Evolutionary conservation across 2,329 filamentous ascomycete species (phyloP).

Genomic region (Apiospora kogelbergensis): DNA sequence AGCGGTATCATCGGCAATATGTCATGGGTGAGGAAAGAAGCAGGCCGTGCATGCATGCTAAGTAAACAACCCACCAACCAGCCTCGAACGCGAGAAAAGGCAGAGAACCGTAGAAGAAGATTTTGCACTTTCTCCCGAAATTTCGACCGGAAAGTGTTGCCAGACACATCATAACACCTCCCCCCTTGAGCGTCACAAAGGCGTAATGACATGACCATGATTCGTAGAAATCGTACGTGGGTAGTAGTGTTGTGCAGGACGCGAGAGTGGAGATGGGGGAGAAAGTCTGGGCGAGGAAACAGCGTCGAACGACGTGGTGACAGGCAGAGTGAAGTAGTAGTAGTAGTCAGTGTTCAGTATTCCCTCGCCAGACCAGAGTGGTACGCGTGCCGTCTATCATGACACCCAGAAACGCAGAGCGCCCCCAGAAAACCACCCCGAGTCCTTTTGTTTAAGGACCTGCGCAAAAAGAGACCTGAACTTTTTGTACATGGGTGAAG

Average conservation of each 20-base stretch:
- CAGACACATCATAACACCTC: not conserved
- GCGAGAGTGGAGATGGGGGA: not conserved
- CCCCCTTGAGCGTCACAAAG: not conserved
- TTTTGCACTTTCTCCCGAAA: not conserved
- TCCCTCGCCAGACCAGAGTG: constrained; percentile 4
- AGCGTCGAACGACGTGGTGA: not conserved
- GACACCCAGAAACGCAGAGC: not conserved
- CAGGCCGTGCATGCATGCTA: not conserved
- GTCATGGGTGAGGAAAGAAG: not conserved
- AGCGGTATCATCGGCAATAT: constrained; percentile 4
- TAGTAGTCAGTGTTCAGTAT: constrained; percentile 6
- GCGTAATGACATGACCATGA: constrained; percentile 3
- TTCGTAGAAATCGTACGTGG: not conserved
- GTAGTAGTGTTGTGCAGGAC: not conserved
- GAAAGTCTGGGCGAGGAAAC: not conserved
- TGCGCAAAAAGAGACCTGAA: constrained; percentile 9
- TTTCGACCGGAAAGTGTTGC: not conserved
- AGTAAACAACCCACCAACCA: not conserved
- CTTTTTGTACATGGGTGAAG: constrained; percentile 12
- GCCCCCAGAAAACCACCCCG: not conserved
- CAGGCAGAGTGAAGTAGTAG: not conserved
- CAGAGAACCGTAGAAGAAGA: not conserved
- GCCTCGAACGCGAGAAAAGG: not conserved
- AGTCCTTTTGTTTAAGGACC: not conserved
- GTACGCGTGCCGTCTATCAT: not conserved